Evolutionary conservation across 164 flowering plant genomes (phyloP).

Genomic region (Magnolia kwangsiensis): DNA sequence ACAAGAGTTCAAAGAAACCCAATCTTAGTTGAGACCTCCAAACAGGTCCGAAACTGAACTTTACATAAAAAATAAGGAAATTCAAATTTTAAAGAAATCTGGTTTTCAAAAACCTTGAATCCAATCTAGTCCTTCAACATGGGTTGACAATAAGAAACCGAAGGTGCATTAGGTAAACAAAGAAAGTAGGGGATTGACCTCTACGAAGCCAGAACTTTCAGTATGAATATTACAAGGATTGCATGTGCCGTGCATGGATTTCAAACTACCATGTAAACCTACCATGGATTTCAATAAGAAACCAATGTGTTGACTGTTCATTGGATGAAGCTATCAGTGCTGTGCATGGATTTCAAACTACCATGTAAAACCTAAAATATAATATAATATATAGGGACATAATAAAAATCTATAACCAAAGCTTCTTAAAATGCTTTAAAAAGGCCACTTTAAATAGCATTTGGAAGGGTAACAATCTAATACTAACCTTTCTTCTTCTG

Average conservation of each 20-base stretch:
- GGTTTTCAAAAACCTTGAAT: not conserved
- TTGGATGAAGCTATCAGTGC: not conserved
- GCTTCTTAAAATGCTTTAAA: not conserved
- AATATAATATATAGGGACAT: too few relatives aligned
- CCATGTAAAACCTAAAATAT: not conserved
- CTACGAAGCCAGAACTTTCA: too few relatives aligned
- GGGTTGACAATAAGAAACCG: not conserved
- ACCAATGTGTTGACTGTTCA: not conserved
- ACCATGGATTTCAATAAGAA: too few relatives aligned
- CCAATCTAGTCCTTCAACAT: not conserved
- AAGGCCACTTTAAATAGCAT: not conserved
- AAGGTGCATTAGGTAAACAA: not conserved
- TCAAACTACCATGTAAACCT: too few relatives aligned
- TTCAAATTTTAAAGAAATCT: too few relatives aligned
- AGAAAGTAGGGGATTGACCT: not conserved
- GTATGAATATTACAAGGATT: not conserved
- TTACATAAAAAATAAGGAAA: too few relatives aligned
- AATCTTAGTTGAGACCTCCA: too few relatives aligned
- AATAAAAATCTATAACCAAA: too few relatives aligned
- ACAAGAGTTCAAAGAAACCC: too few relatives aligned
- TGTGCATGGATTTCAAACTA: not conserved
- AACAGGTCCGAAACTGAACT: too few relatives aligned
- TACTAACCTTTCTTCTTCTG: conserved; percentile 55
- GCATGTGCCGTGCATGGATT: too few relatives aligned
- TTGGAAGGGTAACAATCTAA: not conserved